These are phyloP conservation scores for Aspergillus sp. DNA, from an alignment of 2,329 filamentous ascomycete species.

Conservation along the genomic window DNA sequence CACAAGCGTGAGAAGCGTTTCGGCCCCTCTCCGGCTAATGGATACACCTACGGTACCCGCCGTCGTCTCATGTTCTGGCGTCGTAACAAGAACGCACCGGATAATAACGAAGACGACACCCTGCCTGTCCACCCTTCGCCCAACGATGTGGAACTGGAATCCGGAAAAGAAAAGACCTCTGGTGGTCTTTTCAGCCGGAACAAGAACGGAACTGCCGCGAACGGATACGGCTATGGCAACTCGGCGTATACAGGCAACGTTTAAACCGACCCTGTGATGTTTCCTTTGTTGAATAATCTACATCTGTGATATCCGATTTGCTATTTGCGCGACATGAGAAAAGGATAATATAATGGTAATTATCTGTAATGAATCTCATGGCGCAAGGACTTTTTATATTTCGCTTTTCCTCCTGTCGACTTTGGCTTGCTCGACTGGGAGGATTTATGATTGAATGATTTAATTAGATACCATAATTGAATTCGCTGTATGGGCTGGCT, in stretches of 20 bases:
- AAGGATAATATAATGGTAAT: no score
- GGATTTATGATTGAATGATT: no score
- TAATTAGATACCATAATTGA: no score
- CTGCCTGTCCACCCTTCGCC: slow-evolving; percentile 38
- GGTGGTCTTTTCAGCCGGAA: slow-evolving; percentile 18
- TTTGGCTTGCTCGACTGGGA: no score
- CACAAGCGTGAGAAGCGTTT: slow-evolving; percentile 71
- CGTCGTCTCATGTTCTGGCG: slow-evolving; percentile 28
- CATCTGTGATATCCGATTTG: neutral
- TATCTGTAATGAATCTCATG: no score
- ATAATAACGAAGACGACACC: slow-evolving; percentile 25
- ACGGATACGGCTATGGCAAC: slow-evolving; percentile 24
- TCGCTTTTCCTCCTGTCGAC: no score
- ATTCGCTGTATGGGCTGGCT: no score
- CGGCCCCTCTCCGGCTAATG: slow-evolving; percentile 61
- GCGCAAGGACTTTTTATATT: no score
- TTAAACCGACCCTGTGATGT: slow-evolving; percentile 7
- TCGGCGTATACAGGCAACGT: slow-evolving; percentile 29
- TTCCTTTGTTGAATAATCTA: neutral
- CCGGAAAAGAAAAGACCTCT: slow-evolving; percentile 13
- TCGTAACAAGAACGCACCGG: slow-evolving; percentile 42
- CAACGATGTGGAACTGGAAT: slow-evolving; percentile 29
- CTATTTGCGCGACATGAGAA: neutral
- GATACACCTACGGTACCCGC: slow-evolving; percentile 59
- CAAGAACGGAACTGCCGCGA: slow-evolving; percentile 10